Evolutionary conservation across 1,139 yeast genomes (phyloP), one percentile per base, ranked within the genome.

Genomic region (Saccharomyces uvarum): DNA sequence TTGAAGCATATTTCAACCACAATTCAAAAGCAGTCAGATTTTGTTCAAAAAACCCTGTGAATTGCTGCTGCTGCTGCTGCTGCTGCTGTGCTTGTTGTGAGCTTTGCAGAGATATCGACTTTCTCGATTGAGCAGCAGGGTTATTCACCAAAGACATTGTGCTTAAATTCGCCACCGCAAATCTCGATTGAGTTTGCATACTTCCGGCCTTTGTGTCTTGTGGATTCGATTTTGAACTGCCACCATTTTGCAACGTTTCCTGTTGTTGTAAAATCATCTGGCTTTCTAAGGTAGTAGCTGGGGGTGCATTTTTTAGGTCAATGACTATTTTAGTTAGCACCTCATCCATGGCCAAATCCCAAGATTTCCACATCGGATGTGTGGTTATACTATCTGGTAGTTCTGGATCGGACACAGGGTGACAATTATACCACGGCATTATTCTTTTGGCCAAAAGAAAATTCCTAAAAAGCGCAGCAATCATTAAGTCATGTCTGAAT

Each of bases 271-370:
- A 50, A 13, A 62, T 56, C 50, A 61, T 32, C 47, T 62, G 65
- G 6, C 63, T 52, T 42, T 65, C 71, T 27, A 62, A 50, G 46
- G 62, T 63, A 9, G 70, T 56, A 8, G 67, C 57, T 2, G 60
- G 61, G 6, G 69, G 70, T 32, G 68, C 62, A 54, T 62, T 68
- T 59, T 67, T 68, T 58, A 67, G 59, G 58, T 70, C 70, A 47
- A 70, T 70, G 52, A 85, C 76, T 50, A 86, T 70, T 63, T 86
- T 89, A 3, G 89, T 82, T 54, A 95, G 75, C 1, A 95, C 95
- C 66, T 93, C 97, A 70, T 93, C 98, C 51, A 93, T 86, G 0
- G 99, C 98, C 64, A 93, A 75, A 68, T 95, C 99, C 99, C 99
- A 93, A 0, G 97, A 86, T 59, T 90, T 95, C 99, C 99, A 93